phyloP scores from a whole-genome alignment of 1,284 basidiomycete genomes.

The Pseudozyma thailandica region DNA sequence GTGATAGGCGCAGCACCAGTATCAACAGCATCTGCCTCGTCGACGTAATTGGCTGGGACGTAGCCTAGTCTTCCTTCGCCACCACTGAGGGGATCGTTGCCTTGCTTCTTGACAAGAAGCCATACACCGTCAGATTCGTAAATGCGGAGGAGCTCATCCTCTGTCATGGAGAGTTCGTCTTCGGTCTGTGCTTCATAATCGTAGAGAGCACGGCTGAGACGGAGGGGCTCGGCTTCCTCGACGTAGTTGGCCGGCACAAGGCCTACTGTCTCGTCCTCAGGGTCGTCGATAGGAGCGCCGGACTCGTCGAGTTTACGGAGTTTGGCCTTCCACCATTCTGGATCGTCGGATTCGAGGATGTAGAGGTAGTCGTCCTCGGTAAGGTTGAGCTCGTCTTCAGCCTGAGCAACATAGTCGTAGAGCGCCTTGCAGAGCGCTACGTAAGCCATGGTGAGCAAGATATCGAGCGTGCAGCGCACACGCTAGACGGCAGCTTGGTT shows the following conservation, averaged over 20 bases:
- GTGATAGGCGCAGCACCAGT: slow-evolving; percentile 48
- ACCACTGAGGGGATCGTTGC: slow-evolving; percentile 51
- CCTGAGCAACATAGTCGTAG: slow-evolving; percentile 66
- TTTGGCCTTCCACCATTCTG: slow-evolving; percentile 67
- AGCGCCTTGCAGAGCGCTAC: slow-evolving; percentile 63
- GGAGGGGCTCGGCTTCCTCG: slow-evolving; percentile 61
- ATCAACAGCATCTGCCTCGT: slow-evolving; percentile 60
- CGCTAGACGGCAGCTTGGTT: neutral
- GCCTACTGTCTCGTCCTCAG: slow-evolving; percentile 50
- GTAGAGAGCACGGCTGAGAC: slow-evolving; percentile 62
- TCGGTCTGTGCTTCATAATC: slow-evolving; percentile 64
- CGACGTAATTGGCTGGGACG: slow-evolving; percentile 67
- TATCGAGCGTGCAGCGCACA: slow-evolving; percentile 1
- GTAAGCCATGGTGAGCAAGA: slow-evolving; percentile 59
- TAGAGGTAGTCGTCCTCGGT: slow-evolving; percentile 65
- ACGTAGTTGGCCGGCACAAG: slow-evolving; percentile 67
- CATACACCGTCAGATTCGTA: slow-evolving; percentile 63
- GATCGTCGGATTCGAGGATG: slow-evolving; percentile 64
- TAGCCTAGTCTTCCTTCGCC: slow-evolving; percentile 59
- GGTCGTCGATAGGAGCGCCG: slow-evolving; percentile 38
- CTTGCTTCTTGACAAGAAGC: slow-evolving; percentile 65
- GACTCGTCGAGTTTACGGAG: slow-evolving; percentile 45
- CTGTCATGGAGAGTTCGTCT: slow-evolving; percentile 62
- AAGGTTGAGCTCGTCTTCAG: slow-evolving; percentile 65
- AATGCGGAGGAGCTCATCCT: slow-evolving; percentile 62